Percentiles rank a stretch among this genome's conserved stretches.
phyloP scores from a whole-genome alignment of 2,329 filamentous ascomycete genomes.

The Macrophomina pseudophaseolina region DNA sequence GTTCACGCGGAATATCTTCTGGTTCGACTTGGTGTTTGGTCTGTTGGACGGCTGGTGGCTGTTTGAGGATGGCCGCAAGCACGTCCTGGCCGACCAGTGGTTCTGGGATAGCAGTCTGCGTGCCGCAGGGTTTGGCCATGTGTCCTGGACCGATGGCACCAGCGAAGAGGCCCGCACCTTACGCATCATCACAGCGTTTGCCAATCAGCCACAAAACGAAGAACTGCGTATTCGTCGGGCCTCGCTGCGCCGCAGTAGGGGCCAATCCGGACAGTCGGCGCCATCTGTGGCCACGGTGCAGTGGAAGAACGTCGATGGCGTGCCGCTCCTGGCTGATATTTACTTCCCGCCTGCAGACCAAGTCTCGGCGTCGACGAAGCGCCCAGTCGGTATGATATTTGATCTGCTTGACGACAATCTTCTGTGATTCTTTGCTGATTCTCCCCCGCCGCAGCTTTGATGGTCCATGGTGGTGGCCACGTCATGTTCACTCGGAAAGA shows the following conservation, averaged over 20 bases:
- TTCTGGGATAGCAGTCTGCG: slow-evolving; percentile 34
- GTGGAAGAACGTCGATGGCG: no score
- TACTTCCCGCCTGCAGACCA: no score
- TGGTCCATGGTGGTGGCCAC: slow-evolving; percentile 52
- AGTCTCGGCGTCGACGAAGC: not conserved
- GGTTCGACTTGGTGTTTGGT: slow-evolving; percentile 46
- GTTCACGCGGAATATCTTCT: slow-evolving; percentile 38
- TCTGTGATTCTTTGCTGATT: not conserved
- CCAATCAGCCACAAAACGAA: no score
- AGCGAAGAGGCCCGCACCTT: slow-evolving; percentile 23
- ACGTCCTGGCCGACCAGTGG: slow-evolving; percentile 31
- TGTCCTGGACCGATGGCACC: slow-evolving; percentile 34
- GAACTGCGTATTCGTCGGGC: no score
- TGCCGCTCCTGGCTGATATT: no score
- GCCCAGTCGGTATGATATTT: not conserved
- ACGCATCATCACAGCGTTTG: no score
- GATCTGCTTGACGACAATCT: no score
- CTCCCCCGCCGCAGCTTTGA: slow-evolving; percentile 38
- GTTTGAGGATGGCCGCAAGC: slow-evolving; percentile 41
- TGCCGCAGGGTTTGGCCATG: slow-evolving; percentile 32
- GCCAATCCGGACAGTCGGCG: no score
- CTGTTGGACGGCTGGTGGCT: slow-evolving; percentile 50
- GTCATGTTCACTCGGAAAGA: slow-evolving; percentile 45
- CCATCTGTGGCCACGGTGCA: no score
- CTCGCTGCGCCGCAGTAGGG: no score